Percentiles rank a stretch among this genome's conserved stretches.
Evolutionary conservation across 768 basidiomycete species (phyloP).

Genomic region (Naganishia vishniacii): DNA sequence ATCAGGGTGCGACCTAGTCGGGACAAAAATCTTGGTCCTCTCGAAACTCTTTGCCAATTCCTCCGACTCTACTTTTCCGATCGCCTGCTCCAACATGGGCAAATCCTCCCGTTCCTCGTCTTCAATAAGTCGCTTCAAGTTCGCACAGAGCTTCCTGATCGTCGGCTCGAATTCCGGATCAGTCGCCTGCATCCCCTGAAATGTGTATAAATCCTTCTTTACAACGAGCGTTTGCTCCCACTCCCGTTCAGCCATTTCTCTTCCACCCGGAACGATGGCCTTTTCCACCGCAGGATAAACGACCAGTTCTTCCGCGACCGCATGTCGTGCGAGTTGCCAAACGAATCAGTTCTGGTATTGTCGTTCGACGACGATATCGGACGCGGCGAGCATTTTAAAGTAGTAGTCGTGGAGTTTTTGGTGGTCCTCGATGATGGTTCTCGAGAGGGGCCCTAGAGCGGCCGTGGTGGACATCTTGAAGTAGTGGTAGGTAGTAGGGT

Average conservation of each 20-base stretch:
- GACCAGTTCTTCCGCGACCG: conserved; percentile 33
- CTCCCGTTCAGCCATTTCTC: conserved; percentile 30
- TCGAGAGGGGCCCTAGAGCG: not conserved
- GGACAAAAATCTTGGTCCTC: conserved; percentile 34
- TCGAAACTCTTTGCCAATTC: conserved; percentile 23
- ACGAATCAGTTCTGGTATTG: conserved; percentile 33
- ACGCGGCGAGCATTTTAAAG: conserved; percentile 25
- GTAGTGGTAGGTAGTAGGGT: not conserved
- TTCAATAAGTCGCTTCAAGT: conserved; percentile 28
- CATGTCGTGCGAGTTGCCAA: conserved; percentile 33
- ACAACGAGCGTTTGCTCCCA: conserved; percentile 27
- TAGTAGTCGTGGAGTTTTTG: conserved; percentile 31
- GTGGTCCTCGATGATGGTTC: conserved; percentile 30
- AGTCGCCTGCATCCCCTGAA: conserved; percentile 26
- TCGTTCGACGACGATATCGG: conserved; percentile 21
- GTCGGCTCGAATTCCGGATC: conserved; percentile 26
- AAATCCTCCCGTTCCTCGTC: conserved; percentile 30
- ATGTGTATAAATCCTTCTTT: conserved; percentile 18
- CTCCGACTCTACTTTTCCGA: conserved; percentile 20
- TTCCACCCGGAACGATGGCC: conserved; percentile 22
- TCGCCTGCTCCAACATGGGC: conserved; percentile 26
- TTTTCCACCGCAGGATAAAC: conserved; percentile 33
- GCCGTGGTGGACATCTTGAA: conserved; percentile 4
- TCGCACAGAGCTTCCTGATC: conserved; percentile 24
- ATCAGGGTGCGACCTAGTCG: conserved; percentile 30